Conservation (phyloP, 768 basidiomycete species). For the Mycena chlorophos region DNA sequence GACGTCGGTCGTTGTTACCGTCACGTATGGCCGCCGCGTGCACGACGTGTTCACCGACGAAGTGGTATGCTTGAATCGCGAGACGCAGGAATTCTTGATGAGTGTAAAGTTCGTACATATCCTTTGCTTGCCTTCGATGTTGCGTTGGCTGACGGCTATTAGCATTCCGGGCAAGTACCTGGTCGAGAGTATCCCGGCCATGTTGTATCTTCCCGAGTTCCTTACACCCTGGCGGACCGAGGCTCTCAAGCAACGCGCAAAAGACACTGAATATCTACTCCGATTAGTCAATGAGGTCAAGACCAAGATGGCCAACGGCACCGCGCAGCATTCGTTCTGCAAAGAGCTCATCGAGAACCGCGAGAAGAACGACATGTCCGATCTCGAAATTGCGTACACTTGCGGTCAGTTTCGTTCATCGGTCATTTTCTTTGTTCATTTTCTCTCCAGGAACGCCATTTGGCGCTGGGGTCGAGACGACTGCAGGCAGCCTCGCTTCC, state of each 20-base stretch:
- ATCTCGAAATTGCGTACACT: conserved; percentile 46
- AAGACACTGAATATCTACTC: conserved; percentile 41
- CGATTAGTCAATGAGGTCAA: conserved; percentile 45
- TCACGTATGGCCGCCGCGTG: conserved; percentile 45
- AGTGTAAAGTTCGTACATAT: conserved; percentile 35
- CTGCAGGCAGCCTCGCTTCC: conserved; percentile 31
- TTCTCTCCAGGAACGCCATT: conserved; percentile 33
- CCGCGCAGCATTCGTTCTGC: conserved; percentile 41
- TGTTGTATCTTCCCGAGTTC: conserved; percentile 40
- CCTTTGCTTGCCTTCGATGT: background rate
- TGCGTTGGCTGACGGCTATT: background rate
- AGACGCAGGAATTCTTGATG: conserved; percentile 14
- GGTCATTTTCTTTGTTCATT: background rate
- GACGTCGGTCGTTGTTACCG: conserved; percentile 45
- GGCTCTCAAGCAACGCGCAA: conserved; percentile 28
- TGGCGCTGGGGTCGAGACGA: conserved; percentile 49
- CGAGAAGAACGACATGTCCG: conserved; percentile 39
- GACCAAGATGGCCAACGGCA: conserved; percentile 39
- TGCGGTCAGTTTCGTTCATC: conserved; percentile 28
- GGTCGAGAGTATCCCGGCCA: conserved; percentile 50
- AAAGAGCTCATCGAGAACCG: conserved; percentile 38
- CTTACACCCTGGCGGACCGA: conserved; percentile 16
- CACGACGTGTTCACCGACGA: conserved; percentile 45
- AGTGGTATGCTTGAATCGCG: conserved; percentile 34
- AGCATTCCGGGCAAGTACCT: conserved; percentile 52